phyloP scores from a whole-genome alignment of 2,329 filamentous ascomycete genomes.

The Ophiostoma pallidulum region DNA sequence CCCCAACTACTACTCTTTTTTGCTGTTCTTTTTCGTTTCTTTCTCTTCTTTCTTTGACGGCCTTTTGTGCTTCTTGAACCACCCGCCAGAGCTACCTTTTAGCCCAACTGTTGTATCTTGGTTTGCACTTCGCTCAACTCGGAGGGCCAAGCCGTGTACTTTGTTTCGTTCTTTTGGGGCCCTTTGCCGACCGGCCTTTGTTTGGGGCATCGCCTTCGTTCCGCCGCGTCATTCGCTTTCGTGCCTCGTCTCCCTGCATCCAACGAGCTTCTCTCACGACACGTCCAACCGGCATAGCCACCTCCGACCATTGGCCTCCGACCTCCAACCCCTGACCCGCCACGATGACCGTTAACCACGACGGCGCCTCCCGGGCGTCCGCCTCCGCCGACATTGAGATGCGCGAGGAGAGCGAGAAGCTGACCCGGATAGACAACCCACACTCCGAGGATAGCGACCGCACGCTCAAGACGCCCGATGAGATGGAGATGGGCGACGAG shows the following conservation, averaged over 20 bases:
- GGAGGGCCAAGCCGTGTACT: constrained; percentile 7
- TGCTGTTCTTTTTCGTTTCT: not conserved
- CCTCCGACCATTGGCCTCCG: too few species aligned
- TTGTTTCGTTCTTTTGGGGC: not conserved
- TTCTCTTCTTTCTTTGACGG: not conserved
- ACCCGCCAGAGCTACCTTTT: not conserved
- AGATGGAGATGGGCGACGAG: constrained; percentile 30
- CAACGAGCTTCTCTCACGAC: too few species aligned
- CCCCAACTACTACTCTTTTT: too few species aligned
- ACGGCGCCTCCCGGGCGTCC: constrained; percentile 26
- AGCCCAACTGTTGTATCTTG: not conserved
- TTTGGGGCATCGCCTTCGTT: not conserved
- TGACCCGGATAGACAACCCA: constrained; percentile 20
- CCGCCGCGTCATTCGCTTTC: too few species aligned
- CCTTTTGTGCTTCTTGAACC: not conserved
- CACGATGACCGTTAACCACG: constrained; percentile 20
- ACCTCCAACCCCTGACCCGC: not conserved
- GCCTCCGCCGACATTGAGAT: constrained; percentile 23
- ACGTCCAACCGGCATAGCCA: too few species aligned
- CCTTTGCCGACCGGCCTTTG: too few species aligned
- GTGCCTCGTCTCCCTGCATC: too few species aligned
- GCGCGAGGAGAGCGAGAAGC: constrained; percentile 24
- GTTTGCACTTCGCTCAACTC: constrained; percentile 14
- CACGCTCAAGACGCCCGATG: constrained; percentile 23
- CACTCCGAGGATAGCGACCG: constrained; percentile 24